A percentile compares a stretch with the other conserved stretches of the same genome.
Conservation (phyloP, 2,329 filamentous ascomycete genomes). For the Tolypocladium cylindrosporum region DNA sequence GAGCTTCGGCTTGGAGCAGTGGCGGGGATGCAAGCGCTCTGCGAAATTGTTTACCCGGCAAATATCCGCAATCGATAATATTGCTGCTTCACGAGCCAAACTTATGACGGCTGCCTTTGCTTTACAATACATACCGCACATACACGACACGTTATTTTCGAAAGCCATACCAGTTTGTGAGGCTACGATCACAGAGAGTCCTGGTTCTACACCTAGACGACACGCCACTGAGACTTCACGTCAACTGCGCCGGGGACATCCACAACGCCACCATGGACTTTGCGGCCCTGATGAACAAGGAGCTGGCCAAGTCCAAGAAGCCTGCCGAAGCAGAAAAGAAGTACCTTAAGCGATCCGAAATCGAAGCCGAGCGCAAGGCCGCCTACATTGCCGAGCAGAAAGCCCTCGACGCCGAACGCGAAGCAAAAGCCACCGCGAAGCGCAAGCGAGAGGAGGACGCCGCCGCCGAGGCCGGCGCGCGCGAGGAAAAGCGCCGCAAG, state of each 20-base stretch:
- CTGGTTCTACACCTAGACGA: not conserved
- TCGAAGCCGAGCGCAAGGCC: constrained; percentile 72
- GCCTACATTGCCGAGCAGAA: constrained; percentile 77
- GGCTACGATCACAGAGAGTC: not conserved
- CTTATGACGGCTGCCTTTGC: not conserved
- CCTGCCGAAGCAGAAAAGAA: constrained; percentile 47
- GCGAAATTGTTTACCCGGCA: constrained; percentile 9
- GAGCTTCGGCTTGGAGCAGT: not conserved
- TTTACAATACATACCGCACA: not conserved
- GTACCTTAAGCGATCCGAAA: constrained; percentile 74
- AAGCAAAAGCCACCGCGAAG: constrained; percentile 63
- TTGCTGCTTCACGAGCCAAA: not conserved
- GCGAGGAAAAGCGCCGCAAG: constrained; percentile 72
- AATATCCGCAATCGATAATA: constrained; percentile 18
- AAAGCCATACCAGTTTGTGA: not conserved
- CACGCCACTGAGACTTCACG: not conserved
- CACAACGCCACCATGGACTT: constrained; percentile 67
- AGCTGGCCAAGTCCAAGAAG: constrained; percentile 74
- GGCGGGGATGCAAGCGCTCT: not conserved
- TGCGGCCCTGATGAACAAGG: constrained; percentile 82
- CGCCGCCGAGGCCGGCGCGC: constrained; percentile 52
- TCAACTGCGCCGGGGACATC: not conserved
- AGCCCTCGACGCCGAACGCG: constrained; percentile 59
- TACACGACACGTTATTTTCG: not conserved
- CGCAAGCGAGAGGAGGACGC: constrained; percentile 85